Evolutionary conservation across 495 filamentous ascomycete genomes (phyloP), one percentile per base, ranked within the genome.

Genomic region (Neurospora sp.): DNA sequence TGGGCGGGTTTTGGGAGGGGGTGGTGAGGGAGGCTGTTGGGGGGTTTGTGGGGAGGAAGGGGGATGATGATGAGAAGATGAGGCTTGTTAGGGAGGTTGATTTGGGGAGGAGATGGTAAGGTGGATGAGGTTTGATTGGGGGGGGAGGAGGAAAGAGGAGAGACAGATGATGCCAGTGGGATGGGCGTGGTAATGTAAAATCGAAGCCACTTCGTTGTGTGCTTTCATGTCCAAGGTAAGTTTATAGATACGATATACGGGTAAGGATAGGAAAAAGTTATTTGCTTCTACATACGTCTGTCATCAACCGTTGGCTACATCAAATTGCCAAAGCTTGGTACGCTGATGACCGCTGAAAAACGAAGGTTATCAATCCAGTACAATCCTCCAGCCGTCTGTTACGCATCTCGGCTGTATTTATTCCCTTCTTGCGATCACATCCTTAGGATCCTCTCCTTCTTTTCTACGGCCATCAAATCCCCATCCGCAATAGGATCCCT

Each of bases 1-100:
- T 99, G 14, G 85, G 82, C 5, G 91, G 91, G 39, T 82, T 99
- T 71, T 94, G 94, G 85, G 86, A 89, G 76, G 91, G 86, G 61
- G 90, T 91, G 27, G 86, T 97, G 16, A 84, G 88, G 70, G 81
- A 87, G 74, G 93, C 85, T 38, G 89, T 95, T 1, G 71, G 73
- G 4, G 73, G 74, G 38, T 83, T 84, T 73, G 81, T 81, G 3
- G 72, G 42, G 41, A 74, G 27, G 27, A 69, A 71, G 11, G 72
- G 68, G 71, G 75, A 76, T 69, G 53, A 79, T 70, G 80, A 80
- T 70, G 80, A 70, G 31, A 53, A 69, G 69, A 79, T 81, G 80
- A 77, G 78, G 53, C 37, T 78, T 61, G 81, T 81, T 16, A 74
- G 77, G 76, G 75, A 77, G 39, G 71, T 82, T 22, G 77, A 81